Base-by-base conservation (phyloP, 164 flowering plant species). In the Aristolochia fimbriata region DNA sequence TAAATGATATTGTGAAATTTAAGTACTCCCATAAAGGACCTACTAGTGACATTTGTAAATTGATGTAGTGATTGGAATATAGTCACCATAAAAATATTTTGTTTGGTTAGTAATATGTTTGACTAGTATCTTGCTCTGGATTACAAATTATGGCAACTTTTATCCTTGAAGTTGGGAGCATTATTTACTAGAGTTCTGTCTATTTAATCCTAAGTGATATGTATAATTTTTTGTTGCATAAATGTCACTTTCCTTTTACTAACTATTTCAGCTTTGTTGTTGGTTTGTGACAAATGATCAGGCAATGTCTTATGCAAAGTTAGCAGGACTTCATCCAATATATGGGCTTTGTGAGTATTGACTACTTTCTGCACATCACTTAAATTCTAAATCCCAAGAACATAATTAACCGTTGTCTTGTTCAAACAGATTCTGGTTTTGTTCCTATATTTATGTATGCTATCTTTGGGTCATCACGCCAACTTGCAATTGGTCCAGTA, bases 291-390 rank as follows among this genome's bases (percentile, higher is more conserved):
- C 70, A 47, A 52, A 50, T 80, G 58, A 51, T 21, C 95, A 90
- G 97, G 74, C 90, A 31, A 93, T 90, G 99, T 93, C 99, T n/a
- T 93, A 93, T 65, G 99, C 97, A 68, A 93, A 82, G 77, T 73
- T 93, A 72, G 97, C 99, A 65, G 99, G 99, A 55, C 89, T 93
- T 59, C 77, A 79, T 65, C 87, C 97, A 57, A 88, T 93, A 27
- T 90, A 91, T 71, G 99, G 99, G 60, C 96, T 93, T 23, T 93
- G 99, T 93, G 82, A 93, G 97, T 85, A 51, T 48, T 16, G 43
- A 27, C 27, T 9, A 19, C 52, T 50, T 14, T 51, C 27, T 52
- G n/a, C 49, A 47, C 54, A 15, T 47, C 15, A 49, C 13, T 50
- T 20, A 20, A 31, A 31, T 10, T 51, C 25, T 61, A 19, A 12